Conservation (phyloP, 1,284 basidiomycete species). For the Cystobasidium pallidum region DNA sequence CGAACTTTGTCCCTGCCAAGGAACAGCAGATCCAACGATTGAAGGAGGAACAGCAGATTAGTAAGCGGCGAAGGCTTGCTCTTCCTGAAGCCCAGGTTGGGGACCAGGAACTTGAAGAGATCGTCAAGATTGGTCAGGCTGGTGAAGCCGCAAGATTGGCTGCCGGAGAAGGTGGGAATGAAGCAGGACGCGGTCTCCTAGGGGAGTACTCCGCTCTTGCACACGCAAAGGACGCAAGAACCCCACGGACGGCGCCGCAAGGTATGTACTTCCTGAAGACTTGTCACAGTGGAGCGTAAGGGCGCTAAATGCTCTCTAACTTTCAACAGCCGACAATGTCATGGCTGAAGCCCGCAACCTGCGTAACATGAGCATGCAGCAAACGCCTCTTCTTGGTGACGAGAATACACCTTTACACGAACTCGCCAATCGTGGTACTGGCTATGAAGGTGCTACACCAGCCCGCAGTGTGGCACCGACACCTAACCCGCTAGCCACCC, state of each 20-base stretch:
- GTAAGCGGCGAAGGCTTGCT: slow-evolving; percentile 79
- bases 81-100: slow-evolving; percentile 91
- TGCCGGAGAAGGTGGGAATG: slow-evolving; percentile 71
- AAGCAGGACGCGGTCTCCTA: slow-evolving; percentile 81
- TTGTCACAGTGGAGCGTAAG: neutral
- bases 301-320: neutral
- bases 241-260: slow-evolving; percentile 87
- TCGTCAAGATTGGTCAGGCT: slow-evolving; percentile 95
- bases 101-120: slow-evolving; percentile 94
- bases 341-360: slow-evolving; percentile 93
- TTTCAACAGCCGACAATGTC: slow-evolving; percentile 76
- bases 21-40: slow-evolving; percentile 97
- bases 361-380: slow-evolving; percentile 84
- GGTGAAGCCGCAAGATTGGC: slow-evolving; percentile 84
- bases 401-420: slow-evolving; percentile 90
- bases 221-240: slow-evolving; percentile 83
- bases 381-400: slow-evolving; percentile 94
- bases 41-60: slow-evolving; percentile 94
- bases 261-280: slow-evolving; percentile 63
- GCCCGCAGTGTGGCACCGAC: slow-evolving; percentile 85
- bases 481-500: slow-evolving; percentile 92
- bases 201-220: slow-evolving; percentile 85
- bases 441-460: slow-evolving; percentile 88
- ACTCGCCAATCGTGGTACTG: slow-evolving; percentile 71
- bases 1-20: slow-evolving; percentile 87